A percentile compares a stretch with the other conserved stretches of the same genome.
Conservation (phyloP, 495 filamentous ascomycete genomes). For the Hyaloscypha finlandica region DNA sequence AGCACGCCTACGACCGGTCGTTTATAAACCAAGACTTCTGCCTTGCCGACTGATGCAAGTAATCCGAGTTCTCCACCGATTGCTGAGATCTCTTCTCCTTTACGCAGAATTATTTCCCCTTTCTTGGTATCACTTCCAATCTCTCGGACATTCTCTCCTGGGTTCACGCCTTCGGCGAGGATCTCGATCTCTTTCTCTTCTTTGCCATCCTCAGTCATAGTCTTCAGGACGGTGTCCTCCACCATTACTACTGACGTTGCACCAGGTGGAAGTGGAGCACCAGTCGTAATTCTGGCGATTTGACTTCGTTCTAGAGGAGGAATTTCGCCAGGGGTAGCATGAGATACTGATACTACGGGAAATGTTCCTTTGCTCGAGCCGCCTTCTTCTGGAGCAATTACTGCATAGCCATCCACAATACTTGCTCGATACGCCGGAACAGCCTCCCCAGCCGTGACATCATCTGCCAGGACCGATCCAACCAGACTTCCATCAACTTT, state of each 20-base stretch:
- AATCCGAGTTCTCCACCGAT: constrained; percentile 90
- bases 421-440: constrained; percentile 94
- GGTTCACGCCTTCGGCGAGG: constrained; percentile 67
- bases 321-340: constrained; percentile 69
- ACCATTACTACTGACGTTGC: constrained; percentile 97
- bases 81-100: constrained; percentile 76
- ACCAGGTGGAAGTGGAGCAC: constrained; percentile 84
- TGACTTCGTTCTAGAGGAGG: constrained; percentile 66
- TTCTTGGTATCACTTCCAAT: constrained; percentile 82
- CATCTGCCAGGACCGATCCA: constrained; percentile 78
- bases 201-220: constrained; percentile 71
- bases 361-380: constrained; percentile 72
- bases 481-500: constrained; percentile 65
- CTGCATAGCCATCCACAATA: constrained; percentile 96
- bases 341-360: constrained; percentile 83
- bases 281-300: constrained; percentile 89
- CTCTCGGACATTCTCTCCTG: constrained; percentile 87
- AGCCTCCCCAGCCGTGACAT: constrained; percentile 74
- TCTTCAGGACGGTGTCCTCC: constrained; percentile 80
- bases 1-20: constrained; percentile 83
- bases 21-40: constrained; percentile 71
- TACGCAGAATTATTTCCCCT: constrained; percentile 67
- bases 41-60: constrained; percentile 79
- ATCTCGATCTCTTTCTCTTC: constrained; percentile 91
- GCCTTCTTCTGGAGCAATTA: constrained; percentile 60